Percentiles rank a stretch among this genome's conserved stretches.
These are phyloP conservation scores for Ascochyta viciae-villosae DNA, from an alignment of 2,329 filamentous ascomycete species.

Conservation along the genomic window DNA sequence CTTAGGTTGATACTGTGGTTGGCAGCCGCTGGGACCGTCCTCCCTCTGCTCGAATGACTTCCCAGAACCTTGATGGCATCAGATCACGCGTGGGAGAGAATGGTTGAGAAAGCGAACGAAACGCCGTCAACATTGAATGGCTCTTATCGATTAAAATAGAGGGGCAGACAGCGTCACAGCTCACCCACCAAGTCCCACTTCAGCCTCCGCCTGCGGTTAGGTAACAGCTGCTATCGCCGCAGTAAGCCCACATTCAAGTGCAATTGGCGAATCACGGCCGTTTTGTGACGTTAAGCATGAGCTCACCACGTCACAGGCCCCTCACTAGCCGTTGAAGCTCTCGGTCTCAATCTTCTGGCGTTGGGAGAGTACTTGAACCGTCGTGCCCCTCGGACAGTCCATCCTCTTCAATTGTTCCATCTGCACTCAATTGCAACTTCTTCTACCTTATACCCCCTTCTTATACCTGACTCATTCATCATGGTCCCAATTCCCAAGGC, in stretches of 20 bases:
- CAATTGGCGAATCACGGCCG: conserved; percentile 26
- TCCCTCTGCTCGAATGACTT: too few relatives aligned
- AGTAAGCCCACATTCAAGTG: conserved; percentile 29
- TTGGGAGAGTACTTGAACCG: conserved; percentile 44
- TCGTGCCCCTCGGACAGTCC: conserved; percentile 26
- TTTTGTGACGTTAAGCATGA: conserved; percentile 16
- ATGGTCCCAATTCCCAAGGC: conserved; percentile 61
- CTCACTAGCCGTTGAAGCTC: conserved; percentile 23
- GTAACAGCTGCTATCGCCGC: conserved; percentile 23
- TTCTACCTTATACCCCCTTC: conserved; percentile 16
- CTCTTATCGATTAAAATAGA: neutral
- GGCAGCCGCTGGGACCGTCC: too few relatives aligned
- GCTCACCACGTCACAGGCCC: conserved; percentile 41
- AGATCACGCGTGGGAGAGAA: conserved; percentile 12
- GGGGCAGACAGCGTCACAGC: conserved; percentile 23
- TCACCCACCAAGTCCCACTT: conserved; percentile 26
- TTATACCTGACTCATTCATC: conserved; percentile 54
- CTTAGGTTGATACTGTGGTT: too few relatives aligned
- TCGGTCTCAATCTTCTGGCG: conserved; percentile 28
- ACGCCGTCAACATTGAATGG: neutral
- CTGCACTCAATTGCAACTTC: conserved; percentile 23
- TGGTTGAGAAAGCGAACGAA: conserved; percentile 8
- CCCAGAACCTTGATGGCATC: neutral
- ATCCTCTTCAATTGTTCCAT: conserved; percentile 21
- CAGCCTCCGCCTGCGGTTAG: conserved; percentile 27